A percentile compares a stretch with the other conserved stretches of the same genome.
These are phyloP conservation scores for Exophiala xenobiotica DNA, from an alignment of 2,329 filamentous ascomycete genomes.

Conservation along the genomic window DNA sequence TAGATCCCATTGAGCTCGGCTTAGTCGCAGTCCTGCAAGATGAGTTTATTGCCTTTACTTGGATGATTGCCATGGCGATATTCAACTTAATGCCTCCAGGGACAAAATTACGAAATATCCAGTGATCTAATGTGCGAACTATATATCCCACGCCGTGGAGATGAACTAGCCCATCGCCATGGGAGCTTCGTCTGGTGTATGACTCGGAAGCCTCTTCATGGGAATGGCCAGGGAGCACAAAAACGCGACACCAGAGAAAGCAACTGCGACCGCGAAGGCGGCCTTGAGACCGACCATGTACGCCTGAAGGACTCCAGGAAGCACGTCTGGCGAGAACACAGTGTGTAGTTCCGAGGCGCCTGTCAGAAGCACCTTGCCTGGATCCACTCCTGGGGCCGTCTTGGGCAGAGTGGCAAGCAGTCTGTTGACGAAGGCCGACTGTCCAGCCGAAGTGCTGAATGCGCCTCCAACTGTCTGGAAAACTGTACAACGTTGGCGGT, in stretches of 20 bases:
- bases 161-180: too few relatives aligned
- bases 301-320: conserved; percentile 36
- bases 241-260: conserved; percentile 15
- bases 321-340: conserved; percentile 33
- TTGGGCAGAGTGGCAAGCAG: conserved; percentile 37
- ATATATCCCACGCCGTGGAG: too few relatives aligned
- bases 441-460: conserved; percentile 43
- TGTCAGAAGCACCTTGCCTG: conserved; percentile 39
- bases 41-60: too few relatives aligned
- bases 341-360: conserved; percentile 46
- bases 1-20: too few relatives aligned
- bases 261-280: conserved; percentile 20
- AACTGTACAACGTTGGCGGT: conserved; percentile 33
- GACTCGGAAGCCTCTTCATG: background rate
- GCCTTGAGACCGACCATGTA: conserved; percentile 37
- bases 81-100: too few relatives aligned
- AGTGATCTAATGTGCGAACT: too few relatives aligned
- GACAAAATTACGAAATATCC: too few relatives aligned
- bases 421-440: conserved; percentile 44
- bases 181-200: too few relatives aligned
- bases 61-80: too few relatives aligned
- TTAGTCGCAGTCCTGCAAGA: too few relatives aligned
- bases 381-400: conserved; percentile 38
- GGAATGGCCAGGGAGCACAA: background rate
- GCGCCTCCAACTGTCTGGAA: conserved; percentile 45